phyloP scores from a whole-genome alignment of 1,139 yeast species.

The Wickerhamiella pararugosa region DNA sequence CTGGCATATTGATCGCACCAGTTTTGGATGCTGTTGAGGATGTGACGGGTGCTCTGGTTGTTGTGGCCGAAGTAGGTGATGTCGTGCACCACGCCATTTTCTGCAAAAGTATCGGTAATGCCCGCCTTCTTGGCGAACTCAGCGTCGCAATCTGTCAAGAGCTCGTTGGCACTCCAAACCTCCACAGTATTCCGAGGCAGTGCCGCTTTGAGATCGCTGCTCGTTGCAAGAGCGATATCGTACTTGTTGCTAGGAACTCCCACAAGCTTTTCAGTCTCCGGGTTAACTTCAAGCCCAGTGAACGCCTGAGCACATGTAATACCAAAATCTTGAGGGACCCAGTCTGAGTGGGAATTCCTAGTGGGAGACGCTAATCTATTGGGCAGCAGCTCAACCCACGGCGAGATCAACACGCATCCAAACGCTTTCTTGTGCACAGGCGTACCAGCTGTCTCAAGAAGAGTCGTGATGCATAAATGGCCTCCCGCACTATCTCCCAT shows the following conservation, averaged over 20 bases:
- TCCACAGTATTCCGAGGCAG: slow-evolving; percentile 22
- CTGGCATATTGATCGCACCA: too few relatives aligned
- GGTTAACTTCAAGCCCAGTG: slow-evolving; percentile 10
- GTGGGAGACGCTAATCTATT: slow-evolving; percentile 25
- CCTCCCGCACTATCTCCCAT: slow-evolving; percentile 38
- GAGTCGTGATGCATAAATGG: slow-evolving; percentile 27
- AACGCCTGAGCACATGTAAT: slow-evolving; percentile 11
- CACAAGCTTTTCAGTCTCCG: slow-evolving; percentile 20
- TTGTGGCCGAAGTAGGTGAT: slow-evolving; percentile 4
- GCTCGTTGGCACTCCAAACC: slow-evolving; percentile 31
- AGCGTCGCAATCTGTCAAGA: slow-evolving; percentile 22
- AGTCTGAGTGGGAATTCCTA: slow-evolving; percentile 14
- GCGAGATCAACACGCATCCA: slow-evolving; percentile 28
- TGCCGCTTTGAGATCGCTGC: slow-evolving; percentile 7
- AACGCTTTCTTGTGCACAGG: slow-evolving; percentile 6
- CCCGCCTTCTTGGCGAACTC: slow-evolving; percentile 10
- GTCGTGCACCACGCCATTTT: slow-evolving; percentile 16
- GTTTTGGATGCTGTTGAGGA: too few relatives aligned
- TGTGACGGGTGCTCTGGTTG: not conserved
- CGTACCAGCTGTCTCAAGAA: slow-evolving; percentile 8
- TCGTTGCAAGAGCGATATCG: slow-evolving; percentile 10
- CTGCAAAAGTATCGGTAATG: slow-evolving; percentile 11
- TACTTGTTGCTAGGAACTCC: slow-evolving; percentile 19
- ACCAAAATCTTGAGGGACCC: slow-evolving; percentile 1
- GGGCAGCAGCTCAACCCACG: slow-evolving; percentile 30